Conservation (phyloP, 106 monocot species). For the Dioscorea dumetorum region DNA sequence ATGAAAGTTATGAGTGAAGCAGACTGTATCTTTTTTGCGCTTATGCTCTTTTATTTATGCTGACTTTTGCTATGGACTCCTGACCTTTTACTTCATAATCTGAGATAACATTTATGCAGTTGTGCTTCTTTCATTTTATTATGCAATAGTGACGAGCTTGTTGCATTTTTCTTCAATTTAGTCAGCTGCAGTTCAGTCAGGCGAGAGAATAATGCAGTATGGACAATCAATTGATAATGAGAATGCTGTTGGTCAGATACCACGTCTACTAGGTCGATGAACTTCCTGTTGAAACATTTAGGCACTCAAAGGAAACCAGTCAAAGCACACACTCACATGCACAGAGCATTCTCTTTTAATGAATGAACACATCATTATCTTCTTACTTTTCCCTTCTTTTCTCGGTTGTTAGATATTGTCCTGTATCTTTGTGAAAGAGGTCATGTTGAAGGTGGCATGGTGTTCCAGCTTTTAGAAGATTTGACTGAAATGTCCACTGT, state of each 20-base stretch:
- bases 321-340: too few species aligned
- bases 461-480: constrained; percentile 97
- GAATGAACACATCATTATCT: too few species aligned
- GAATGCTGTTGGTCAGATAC: constrained; percentile 46
- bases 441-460: constrained; percentile 99
- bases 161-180: constrained; percentile 6
- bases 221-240: constrained; percentile 61
- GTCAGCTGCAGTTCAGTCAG: constrained; percentile 86
- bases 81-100: too few species aligned
- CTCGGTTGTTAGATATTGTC: constrained; percentile 59
- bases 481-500: constrained; percentile 99
- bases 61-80: too few species aligned
- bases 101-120: too few species aligned
- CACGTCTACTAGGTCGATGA: constrained; percentile 74
- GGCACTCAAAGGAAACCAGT: too few species aligned
- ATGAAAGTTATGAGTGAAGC: too few species aligned
- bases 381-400: too few species aligned
- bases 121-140: too few species aligned
- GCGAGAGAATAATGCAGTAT: constrained; percentile 71
- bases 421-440: constrained; percentile 90
- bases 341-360: too few species aligned
- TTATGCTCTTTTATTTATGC: too few species aligned
- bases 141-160: not conserved
- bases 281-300: not conserved
- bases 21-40: too few species aligned